Conservation (phyloP, 1,139 yeast species). For the Sporopachydermia cereana region DNA sequence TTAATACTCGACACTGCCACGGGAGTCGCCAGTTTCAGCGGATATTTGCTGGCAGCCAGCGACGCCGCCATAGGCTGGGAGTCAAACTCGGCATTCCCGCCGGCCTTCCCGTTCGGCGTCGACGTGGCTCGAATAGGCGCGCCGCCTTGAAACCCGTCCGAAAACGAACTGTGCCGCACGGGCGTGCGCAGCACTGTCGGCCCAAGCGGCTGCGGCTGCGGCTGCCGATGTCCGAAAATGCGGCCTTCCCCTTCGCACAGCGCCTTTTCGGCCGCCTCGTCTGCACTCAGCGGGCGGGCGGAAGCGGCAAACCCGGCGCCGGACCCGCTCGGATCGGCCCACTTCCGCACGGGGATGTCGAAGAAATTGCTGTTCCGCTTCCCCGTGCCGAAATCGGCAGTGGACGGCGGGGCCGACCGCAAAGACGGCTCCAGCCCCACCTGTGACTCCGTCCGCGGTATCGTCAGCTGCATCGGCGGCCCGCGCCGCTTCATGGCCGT, state of each 20-base stretch:
- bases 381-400: conserved; percentile 1
- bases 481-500: background rate
- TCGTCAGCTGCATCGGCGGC: background rate
- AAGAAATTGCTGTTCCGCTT: background rate
- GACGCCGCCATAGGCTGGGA: background rate
- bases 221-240: background rate
- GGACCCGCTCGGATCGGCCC: background rate
- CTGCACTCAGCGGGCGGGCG: background rate
- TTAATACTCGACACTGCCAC: background rate
- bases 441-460: background rate
- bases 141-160: background rate
- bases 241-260: conserved; percentile 2
- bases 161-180: background rate
- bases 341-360: background rate
- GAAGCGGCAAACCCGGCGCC: background rate
- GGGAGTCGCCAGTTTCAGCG: background rate
- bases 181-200: background rate
- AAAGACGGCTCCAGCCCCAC: background rate
- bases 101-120: background rate
- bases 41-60: conserved; percentile 2
- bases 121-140: background rate
- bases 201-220: background rate
- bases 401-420: conserved; percentile 1
- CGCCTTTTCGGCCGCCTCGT: conserved; percentile 3
- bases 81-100: background rate